Percentiles rank a stretch among this genome's conserved stretches.
These are phyloP conservation scores for Euphorbia peplus DNA, from an alignment of 345 rosid species.

Conservation along the genomic window DNA sequence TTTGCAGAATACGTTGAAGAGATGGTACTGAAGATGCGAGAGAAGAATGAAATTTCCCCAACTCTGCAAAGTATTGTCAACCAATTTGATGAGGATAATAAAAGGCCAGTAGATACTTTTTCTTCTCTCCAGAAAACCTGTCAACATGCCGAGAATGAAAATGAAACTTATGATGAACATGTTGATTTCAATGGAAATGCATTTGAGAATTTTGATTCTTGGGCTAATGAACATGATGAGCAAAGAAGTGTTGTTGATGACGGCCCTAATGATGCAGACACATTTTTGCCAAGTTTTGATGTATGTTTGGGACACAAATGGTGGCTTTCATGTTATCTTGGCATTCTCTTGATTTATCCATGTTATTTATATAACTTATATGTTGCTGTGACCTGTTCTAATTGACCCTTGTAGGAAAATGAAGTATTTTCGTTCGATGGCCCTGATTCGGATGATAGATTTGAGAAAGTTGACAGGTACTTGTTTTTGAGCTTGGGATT, in stretches of 20 bases:
- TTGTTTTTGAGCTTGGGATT: constrained; percentile 69
- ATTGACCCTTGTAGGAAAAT: constrained; percentile 45
- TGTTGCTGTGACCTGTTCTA: constrained; percentile 4
- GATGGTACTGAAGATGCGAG: constrained; percentile 60
- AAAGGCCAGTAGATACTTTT: constrained; percentile 51
- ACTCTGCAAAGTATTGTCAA: constrained; percentile 53
- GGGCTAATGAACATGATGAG: constrained; percentile 52
- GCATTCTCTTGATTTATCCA: background rate
- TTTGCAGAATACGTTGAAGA: constrained; percentile 63
- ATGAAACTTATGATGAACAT: constrained; percentile 34
- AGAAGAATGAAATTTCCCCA: constrained; percentile 74
- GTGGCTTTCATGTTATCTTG: constrained; percentile 4
- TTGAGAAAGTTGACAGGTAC: constrained; percentile 60
- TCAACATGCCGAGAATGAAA: constrained; percentile 31
- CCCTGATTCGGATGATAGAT: constrained; percentile 45
- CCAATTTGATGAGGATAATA: constrained; percentile 71
- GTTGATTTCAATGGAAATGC: constrained; percentile 44
- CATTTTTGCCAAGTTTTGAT: constrained; percentile 44
- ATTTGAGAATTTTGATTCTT: constrained; percentile 46
- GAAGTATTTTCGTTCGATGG: constrained; percentile 42
- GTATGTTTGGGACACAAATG: constrained; percentile 46
- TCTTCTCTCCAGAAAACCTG: constrained; percentile 39
- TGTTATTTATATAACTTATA: constrained; percentile 11
- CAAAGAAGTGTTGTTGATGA: constrained; percentile 48
- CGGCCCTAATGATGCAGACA: constrained; percentile 40